Percentiles rank a stretch among this genome's conserved stretches.
These are phyloP conservation scores for Williopsis jadinii DNA, from an alignment of 1,139 yeast genomes.

Conservation along the genomic window DNA sequence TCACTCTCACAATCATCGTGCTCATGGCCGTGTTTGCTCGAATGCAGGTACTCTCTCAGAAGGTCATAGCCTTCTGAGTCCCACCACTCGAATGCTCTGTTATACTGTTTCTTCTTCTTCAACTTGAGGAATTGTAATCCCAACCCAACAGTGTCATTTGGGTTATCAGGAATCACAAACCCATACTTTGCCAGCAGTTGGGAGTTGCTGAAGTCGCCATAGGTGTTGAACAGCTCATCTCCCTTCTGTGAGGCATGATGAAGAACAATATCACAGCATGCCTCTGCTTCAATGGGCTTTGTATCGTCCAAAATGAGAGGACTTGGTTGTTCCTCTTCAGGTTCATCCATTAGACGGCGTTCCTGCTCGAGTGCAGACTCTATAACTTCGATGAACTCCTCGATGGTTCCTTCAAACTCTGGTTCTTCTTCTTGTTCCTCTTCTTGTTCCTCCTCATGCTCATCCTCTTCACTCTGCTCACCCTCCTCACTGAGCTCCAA, in stretches of 20 bases:
- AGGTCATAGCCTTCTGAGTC: constrained; percentile 41
- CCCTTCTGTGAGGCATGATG: constrained; percentile 25
- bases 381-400: constrained; percentile 16
- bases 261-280: constrained; percentile 51
- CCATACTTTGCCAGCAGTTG: constrained; percentile 56
- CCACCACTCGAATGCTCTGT: constrained; percentile 58
- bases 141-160: constrained; percentile 54
- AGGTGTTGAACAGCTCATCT: constrained; percentile 64
- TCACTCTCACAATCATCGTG: constrained; percentile 18
- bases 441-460: constrained; percentile 9
- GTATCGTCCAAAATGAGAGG: constrained; percentile 37
- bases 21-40: constrained; percentile 22
- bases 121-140: constrained; percentile 44
- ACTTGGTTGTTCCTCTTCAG: constrained; percentile 26
- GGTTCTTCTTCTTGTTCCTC: constrained; percentile 19
- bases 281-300: constrained; percentile 26
- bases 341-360: constrained; percentile 4
- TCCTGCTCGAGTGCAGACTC: constrained; percentile 12
- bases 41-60: constrained; percentile 22
- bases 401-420: constrained; percentile 24
- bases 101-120: constrained; percentile 33
- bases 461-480: constrained; percentile 8
- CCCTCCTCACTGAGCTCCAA: constrained; percentile 11
- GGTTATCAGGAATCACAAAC: constrained; percentile 46
- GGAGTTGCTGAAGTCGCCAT: constrained; percentile 80